Percentiles rank a stretch among this genome's conserved stretches.
phyloP scores from a whole-genome alignment of 495 filamentous ascomycete genomes.

The Aspergillus hancockii region DNA sequence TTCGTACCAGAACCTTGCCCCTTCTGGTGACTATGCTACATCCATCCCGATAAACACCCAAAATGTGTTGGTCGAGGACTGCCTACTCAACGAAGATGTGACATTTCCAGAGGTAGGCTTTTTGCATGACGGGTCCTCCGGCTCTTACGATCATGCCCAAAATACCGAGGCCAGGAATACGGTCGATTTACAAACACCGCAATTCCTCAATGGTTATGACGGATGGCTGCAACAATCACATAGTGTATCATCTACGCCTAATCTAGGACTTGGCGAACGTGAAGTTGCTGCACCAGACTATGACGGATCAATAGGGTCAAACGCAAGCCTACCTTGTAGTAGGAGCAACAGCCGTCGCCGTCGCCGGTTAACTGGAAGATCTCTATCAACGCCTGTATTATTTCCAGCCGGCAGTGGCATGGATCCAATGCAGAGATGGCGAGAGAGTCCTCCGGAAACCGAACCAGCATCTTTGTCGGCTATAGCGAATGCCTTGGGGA shows the following conservation, averaged over 20 bases:
- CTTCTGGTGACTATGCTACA: not conserved
- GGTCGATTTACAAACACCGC: not conserved
- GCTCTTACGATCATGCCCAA: not conserved
- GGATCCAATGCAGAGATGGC: slow-evolving; percentile 3
- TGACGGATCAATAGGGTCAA: not conserved
- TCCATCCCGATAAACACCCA: not conserved
- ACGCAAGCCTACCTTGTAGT: not conserved
- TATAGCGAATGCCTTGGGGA: not conserved
- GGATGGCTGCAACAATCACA: not conserved
- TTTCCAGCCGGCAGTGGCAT: not conserved
- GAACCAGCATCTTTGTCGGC: slow-evolving; percentile 1
- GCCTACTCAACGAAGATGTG: not conserved
- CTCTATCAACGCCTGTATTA: not conserved
- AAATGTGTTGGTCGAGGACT: not conserved
- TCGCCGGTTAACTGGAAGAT: not conserved
- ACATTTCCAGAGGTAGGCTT: not conserved
- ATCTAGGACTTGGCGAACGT: not conserved
- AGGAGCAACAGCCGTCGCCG: not conserved
- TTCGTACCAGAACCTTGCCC: not conserved
- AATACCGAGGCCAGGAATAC: not conserved
- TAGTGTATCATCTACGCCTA: not conserved
- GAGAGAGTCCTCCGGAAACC: slow-evolving; percentile 2
- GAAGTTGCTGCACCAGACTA: not conserved
- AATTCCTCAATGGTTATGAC: not conserved
- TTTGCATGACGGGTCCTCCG: not conserved